phyloP scores from a whole-genome alignment of 2,329 filamentous ascomycete genomes.

The Phyllosticta citribraziliensis region DNA sequence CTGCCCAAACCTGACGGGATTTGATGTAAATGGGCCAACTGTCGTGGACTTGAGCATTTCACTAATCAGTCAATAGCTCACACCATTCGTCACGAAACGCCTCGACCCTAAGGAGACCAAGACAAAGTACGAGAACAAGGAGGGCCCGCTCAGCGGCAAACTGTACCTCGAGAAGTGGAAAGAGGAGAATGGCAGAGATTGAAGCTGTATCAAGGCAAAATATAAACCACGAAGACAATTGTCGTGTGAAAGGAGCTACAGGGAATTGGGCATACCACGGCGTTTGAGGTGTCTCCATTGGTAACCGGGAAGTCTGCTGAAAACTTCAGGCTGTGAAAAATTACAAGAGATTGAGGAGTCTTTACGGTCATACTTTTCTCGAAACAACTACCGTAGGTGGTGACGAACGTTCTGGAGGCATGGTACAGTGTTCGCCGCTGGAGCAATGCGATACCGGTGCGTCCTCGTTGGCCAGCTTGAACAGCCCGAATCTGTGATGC shows the following conservation, averaged over 20 bases:
- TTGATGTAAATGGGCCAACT: constrained; percentile 48
- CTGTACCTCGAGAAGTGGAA: constrained; percentile 26
- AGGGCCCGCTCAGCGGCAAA: constrained; percentile 22
- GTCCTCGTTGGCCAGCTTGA: too few species aligned
- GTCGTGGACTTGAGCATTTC: background rate
- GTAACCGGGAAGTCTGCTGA: too few species aligned
- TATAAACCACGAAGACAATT: background rate
- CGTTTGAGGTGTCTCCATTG: background rate
- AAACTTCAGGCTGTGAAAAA: too few species aligned
- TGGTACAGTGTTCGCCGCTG: too few species aligned
- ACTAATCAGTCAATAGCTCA: constrained; percentile 47
- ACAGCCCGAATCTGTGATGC: too few species aligned
- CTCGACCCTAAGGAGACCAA: constrained; percentile 2
- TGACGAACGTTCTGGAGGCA: too few species aligned
- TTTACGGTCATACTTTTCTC: too few species aligned
- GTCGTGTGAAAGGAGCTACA: background rate
- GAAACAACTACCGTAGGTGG: too few species aligned
- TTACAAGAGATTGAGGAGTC: too few species aligned
- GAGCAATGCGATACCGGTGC: too few species aligned
- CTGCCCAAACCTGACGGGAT: constrained; percentile 61
- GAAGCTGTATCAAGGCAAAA: background rate
- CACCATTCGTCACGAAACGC: constrained; percentile 60
- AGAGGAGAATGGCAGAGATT: constrained; percentile 16
- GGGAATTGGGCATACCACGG: constrained; percentile 2
- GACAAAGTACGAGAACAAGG: constrained; percentile 15